Evolutionary conservation across 768 basidiomycete genomes (phyloP), one percentile per base, ranked within the genome.

Genomic region (Paxillus involutus): DNA sequence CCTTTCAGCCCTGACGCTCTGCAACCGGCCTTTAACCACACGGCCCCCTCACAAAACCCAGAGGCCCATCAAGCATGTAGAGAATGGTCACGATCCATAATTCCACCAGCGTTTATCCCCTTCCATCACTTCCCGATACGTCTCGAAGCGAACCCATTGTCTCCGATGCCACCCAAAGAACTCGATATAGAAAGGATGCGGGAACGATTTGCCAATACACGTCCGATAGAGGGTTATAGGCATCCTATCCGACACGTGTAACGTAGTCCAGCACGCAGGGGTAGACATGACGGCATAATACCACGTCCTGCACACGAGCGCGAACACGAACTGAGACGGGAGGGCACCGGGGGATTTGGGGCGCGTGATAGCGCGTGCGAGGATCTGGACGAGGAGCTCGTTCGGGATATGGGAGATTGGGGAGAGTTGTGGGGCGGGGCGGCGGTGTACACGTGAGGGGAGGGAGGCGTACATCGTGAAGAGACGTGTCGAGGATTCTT

Each of bases 231-330:
- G 10, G n/a, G 13, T 30, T 35, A 52, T 17, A n/a, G 51, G 51
- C 44, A 52, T 45, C n/a, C 44, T 30, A 16, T 17, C 21, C 19
- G 51, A 45, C 11, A 46, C 51, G 29, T 45, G 45, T 13, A 52
- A 6, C 6, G 21, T 52, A 16, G 19, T 36, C 51, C 51, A 52
- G 36, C 37, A 45, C 17, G 45, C 36, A 21, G 51, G 44, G 16
- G 44, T 45, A n/a, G 44, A 52, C 43, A 52, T 35, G 16, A 39
- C 44, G 10, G 40, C 51, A 4, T n/a, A 14, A 17, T 45, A 26
- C 51, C 51, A 52, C 37, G 44, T 39, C 17, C 36, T 52, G n/a
- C 51, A 52, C n/a, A 52, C 51, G 37, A 13, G 17, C 3, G 51
- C 14, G 21, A 52, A 36, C 12, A 52, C 36, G 6, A 42, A 32